phyloP scores from a whole-genome alignment of 78 protist species.

The Neovahlkampfia damariscottae region DNA sequence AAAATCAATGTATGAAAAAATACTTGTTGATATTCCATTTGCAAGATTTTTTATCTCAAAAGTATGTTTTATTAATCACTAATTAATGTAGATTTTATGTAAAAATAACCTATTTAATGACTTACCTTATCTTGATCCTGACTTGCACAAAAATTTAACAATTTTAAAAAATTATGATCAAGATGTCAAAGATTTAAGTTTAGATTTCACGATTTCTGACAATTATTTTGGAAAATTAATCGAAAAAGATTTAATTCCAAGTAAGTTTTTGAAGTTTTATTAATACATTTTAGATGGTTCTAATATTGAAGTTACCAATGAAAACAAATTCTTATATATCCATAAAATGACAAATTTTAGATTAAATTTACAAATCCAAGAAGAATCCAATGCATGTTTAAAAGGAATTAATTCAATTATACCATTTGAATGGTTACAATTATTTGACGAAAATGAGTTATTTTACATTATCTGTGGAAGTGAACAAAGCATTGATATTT shows the following conservation, averaged over 20 bases:
- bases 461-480: slow-evolving; percentile 31
- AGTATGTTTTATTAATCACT: too few relatives aligned
- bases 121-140: slow-evolving; percentile 29
- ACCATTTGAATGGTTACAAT: slow-evolving; percentile 10
- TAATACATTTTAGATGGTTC: slow-evolving; percentile 13
- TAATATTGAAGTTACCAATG: slow-evolving; percentile 19
- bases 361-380: slow-evolving; percentile 21
- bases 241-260: slow-evolving; percentile 7
- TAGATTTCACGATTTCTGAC: slow-evolving; percentile 35
- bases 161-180: neutral
- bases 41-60: slow-evolving; percentile 25
- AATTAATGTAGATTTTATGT: too few relatives aligned
- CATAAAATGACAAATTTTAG: slow-evolving; percentile 37
- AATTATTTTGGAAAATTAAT: slow-evolving; percentile 16
- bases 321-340: slow-evolving; percentile 28
- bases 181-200: slow-evolving; percentile 21
- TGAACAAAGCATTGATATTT: neutral
- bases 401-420: slow-evolving; percentile 34
- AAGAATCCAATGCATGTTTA: slow-evolving; percentile 21
- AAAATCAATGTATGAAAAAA: slow-evolving; percentile 39
- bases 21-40: slow-evolving; percentile 39
- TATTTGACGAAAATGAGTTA: slow-evolving; percentile 32
- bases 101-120: slow-evolving; percentile 11
- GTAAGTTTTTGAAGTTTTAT: too few relatives aligned
- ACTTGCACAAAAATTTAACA: slow-evolving; percentile 13